Conservation (phyloP, 1,139 yeast species). For the Magnusiomyces magnusii region DNA sequence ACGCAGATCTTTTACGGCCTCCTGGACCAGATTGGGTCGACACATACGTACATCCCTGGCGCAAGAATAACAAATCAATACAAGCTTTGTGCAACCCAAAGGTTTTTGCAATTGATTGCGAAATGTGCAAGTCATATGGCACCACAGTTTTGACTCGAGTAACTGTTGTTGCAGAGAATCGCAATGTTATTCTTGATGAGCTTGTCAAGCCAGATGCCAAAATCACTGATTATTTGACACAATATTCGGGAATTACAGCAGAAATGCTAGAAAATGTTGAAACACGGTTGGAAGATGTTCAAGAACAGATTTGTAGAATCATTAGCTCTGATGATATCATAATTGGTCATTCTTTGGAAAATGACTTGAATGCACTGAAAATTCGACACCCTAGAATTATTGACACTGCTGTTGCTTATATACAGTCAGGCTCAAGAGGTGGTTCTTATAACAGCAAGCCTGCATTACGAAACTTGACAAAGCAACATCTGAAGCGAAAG, state of each 20-base stretch:
- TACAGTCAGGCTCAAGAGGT: constrained; percentile 57
- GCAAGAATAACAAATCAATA: constrained; percentile 27
- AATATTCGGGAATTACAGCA: constrained; percentile 79
- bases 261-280: constrained; percentile 56
- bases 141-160: constrained; percentile 72
- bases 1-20: constrained; percentile 19
- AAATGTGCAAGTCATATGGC: constrained; percentile 63
- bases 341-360: constrained; percentile 90
- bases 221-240: constrained; percentile 73
- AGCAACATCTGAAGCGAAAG: constrained; percentile 43
- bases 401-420: constrained; percentile 79
- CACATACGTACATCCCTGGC: constrained; percentile 44
- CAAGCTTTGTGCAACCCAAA: constrained; percentile 35
- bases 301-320: constrained; percentile 44
- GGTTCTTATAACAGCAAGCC: constrained; percentile 48
- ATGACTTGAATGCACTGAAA: constrained; percentile 78
- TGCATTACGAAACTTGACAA: constrained; percentile 60
- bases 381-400: constrained; percentile 63
- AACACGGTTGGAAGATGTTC: constrained; percentile 62
- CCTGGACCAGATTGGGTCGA: constrained; percentile 46
- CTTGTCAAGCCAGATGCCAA: constrained; percentile 68
- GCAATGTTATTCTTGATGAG: constrained; percentile 56
- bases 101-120: constrained; percentile 84
- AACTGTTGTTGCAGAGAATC: constrained; percentile 54
- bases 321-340: constrained; percentile 60